Conservation (phyloP, 345 rosid species). For the Syzygium jambos region DNA sequence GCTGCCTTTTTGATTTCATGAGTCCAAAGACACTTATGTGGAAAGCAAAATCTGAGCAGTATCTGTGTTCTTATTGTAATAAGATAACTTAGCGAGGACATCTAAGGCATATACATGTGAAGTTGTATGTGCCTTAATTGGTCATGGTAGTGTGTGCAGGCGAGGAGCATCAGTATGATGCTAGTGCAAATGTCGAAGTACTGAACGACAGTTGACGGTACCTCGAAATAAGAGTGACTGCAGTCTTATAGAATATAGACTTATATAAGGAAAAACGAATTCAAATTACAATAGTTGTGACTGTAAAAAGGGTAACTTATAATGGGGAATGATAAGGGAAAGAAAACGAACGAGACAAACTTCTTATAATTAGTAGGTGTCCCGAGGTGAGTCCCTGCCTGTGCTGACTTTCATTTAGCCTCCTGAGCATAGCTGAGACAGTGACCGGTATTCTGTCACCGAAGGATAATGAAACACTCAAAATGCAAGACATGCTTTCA, state of each 20-base stretch:
- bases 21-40: neutral
- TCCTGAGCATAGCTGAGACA: neutral
- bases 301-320: neutral
- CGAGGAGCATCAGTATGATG: neutral
- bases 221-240: neutral
- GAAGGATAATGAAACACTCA: neutral
- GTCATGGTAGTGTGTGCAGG: neutral
- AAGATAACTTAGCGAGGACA: neutral
- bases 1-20: neutral
- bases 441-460: neutral
- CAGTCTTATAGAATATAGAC: neutral
- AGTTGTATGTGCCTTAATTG: neutral
- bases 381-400: neutral
- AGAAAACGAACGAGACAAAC: neutral
- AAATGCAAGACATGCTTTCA: neutral
- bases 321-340: neutral
- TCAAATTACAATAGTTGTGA: neutral
- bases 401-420: neutral
- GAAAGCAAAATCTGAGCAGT: neutral
- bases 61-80: neutral
- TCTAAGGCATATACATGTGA: neutral
- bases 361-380: neutral
- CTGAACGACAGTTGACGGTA: neutral
- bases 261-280: neutral
- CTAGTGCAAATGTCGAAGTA: neutral